A percentile compares a stretch with the other conserved stretches of the same genome.
These are phyloP conservation scores for Backusella liffmaniae DNA, from an alignment of 192 early-diverging fungal species.

Conservation along the genomic window DNA sequence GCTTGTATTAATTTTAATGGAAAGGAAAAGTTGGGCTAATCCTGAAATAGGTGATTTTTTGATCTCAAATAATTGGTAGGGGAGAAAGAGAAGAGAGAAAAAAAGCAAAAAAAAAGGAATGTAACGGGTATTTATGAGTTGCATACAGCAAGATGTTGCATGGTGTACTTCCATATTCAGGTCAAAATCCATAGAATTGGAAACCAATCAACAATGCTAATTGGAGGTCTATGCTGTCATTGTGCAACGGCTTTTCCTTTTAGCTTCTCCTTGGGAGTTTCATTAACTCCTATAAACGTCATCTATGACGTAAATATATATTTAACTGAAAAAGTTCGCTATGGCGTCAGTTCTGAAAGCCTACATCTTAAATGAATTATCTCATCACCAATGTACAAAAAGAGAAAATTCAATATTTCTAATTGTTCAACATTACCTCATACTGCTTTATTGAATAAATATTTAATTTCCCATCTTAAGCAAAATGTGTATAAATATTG, in stretches of 20 bases:
- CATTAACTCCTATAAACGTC: not conserved
- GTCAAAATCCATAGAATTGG: conserved; percentile 8
- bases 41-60: conserved; percentile 8
- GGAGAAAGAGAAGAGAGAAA: not conserved
- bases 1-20: conserved; percentile 3
- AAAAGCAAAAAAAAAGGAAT: not conserved
- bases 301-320: not conserved
- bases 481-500: not conserved
- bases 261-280: conserved; percentile 4
- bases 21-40: not conserved
- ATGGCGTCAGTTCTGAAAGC: conserved; percentile 1
- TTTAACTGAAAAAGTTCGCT: not conserved
- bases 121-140: conserved; percentile 6
- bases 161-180: conserved; percentile 14
- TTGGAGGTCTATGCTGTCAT: conserved; percentile 7
- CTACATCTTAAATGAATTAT: not conserved
- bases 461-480: not conserved
- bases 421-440: not conserved
- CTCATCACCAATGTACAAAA: not conserved
- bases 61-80: conserved; percentile 2
- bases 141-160: not conserved
- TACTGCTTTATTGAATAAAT: conserved; percentile 4
- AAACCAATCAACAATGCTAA: not conserved
- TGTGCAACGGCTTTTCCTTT: conserved; percentile 5
- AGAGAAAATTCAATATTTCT: not conserved